Percentiles rank a stretch among this genome's conserved stretches.
These are phyloP conservation scores for Rhodotorula sp. DNA, from an alignment of 1,284 basidiomycete genomes.

Conservation along the genomic window DNA sequence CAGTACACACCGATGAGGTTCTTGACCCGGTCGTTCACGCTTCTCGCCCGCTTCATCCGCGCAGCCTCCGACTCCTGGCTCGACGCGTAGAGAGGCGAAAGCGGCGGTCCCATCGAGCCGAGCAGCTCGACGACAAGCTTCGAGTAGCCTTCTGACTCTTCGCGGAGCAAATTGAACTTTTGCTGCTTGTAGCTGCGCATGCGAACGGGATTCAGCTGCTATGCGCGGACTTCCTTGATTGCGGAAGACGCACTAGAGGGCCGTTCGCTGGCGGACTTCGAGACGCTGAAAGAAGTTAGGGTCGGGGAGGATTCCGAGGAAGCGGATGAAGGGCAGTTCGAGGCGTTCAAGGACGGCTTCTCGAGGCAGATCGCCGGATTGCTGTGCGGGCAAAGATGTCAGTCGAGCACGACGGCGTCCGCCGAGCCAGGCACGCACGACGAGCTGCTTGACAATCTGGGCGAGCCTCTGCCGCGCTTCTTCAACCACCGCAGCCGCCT, in stretches of 20 bases:
- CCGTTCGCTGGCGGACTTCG: slow-evolving; percentile 72
- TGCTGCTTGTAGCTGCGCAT: slow-evolving; percentile 80
- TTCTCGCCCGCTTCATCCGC: slow-evolving; percentile 44
- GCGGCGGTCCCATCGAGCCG: slow-evolving; percentile 70
- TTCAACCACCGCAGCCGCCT: slow-evolving; percentile 63
- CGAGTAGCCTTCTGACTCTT: slow-evolving; percentile 96
- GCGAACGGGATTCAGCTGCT: slow-evolving; percentile 15
- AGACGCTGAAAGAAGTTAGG: slow-evolving; percentile 64
- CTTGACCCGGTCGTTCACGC: slow-evolving; percentile 57
- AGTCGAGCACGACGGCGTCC: slow-evolving; percentile 5
- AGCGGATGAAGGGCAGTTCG: slow-evolving; percentile 60
- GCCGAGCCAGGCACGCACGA: slow-evolving; percentile 57
- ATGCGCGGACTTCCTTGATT: background rate
- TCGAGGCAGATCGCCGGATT: slow-evolving; percentile 58
- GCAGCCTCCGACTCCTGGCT: slow-evolving; percentile 21
- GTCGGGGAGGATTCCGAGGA: slow-evolving; percentile 64
- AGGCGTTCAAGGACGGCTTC: slow-evolving; percentile 68
- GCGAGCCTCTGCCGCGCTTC: slow-evolving; percentile 52
- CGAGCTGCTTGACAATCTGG: slow-evolving; percentile 60
- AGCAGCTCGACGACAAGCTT: slow-evolving; percentile 84
- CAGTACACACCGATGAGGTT: slow-evolving; percentile 71
- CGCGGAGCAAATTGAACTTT: slow-evolving; percentile 95
- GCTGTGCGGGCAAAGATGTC: slow-evolving; percentile 50
- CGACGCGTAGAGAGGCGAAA: slow-evolving; percentile 40
- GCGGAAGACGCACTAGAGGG: slow-evolving; percentile 61